Base-by-base conservation (phyloP, 78 protist genomes). In the Dictyostelium citrinum region DNA sequence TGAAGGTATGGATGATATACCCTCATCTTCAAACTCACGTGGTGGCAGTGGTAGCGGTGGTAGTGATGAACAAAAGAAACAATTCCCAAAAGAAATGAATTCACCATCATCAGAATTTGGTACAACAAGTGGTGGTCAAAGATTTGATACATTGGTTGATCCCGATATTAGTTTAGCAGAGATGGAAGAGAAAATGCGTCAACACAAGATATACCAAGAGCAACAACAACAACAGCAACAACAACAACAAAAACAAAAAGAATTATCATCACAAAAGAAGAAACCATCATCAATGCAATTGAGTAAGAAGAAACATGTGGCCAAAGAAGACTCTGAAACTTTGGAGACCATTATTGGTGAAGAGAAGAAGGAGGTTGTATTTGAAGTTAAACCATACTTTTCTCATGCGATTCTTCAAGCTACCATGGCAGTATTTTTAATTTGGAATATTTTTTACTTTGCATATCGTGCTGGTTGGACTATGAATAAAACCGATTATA, bases 401-500 rank as follows among this genome's bases (percentile, higher is more conserved):
- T 78, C 85, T 1, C 93, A 88, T 60, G 49, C 85, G 5, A 78
- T 88, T 35, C 82, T 88, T 9, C 93, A 88, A 35, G 93, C 93
- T 9, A 88, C 93, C 11, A 88, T 88, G 93, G 93, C 93, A 1
- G 93, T 88, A 17, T 88, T 88, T 27, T 49, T 88, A 29, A 46
- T 88, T 31, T 88, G 93, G 93, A 88, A 88, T 68, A 10, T 88
- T 31, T 88, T 88, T 68, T 88, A 88, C 64, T 88, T 88, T 64
- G 93, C 93, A 2, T 88, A 88, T 68, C 84, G 93, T 78, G 84
- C 93, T 20, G 93, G 93, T 68, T 88, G 93, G 93, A 88, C 93
- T 16, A 88, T 88, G 39, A 88, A 88, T 20, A 76, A 39, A 27
- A 78, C 64, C 81, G 85, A 88, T 49, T 60, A 29, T 1, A 78